A percentile compares a stretch with the other conserved stretches of the same genome.
phyloP scores from a whole-genome alignment of 495 filamentous ascomycete species.

The Tuber umbilicatum region DNA sequence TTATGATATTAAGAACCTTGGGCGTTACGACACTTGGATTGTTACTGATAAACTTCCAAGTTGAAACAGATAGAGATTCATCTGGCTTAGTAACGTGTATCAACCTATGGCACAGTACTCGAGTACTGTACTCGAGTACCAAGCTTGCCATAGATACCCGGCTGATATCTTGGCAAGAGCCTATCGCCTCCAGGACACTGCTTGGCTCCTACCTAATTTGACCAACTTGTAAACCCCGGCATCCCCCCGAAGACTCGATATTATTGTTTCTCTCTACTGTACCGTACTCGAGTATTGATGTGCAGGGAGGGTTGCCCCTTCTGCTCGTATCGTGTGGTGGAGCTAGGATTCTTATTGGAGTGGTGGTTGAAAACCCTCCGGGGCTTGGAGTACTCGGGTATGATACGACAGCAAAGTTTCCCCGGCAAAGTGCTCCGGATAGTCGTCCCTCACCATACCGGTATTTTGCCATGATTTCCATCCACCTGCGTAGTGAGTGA shows the following conservation, averaged over 20 bases:
- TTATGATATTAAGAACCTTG: too few relatives aligned
- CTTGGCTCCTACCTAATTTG: not conserved
- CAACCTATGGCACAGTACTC: too few relatives aligned
- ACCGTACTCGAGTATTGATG: too few relatives aligned
- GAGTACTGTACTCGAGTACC: too few relatives aligned
- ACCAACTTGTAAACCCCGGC: not conserved
- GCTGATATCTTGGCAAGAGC: not conserved
- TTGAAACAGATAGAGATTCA: not conserved
- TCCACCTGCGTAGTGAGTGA: too few relatives aligned
- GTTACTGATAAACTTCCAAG: too few relatives aligned
- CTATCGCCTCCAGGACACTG: not conserved
- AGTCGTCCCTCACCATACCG: not conserved
- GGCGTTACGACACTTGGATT: too few relatives aligned
- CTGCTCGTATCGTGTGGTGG: not conserved
- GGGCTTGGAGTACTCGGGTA: too few relatives aligned
- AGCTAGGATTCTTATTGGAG: not conserved
- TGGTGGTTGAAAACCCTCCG: not conserved
- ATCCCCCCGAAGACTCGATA: not conserved
- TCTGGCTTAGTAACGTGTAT: not conserved
- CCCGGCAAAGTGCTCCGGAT: not conserved
- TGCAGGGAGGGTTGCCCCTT: not conserved
- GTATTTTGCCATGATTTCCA: not conserved
- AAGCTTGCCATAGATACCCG: not conserved
- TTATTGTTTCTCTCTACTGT: not conserved
- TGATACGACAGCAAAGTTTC: not conserved